A percentile compares a stretch with the other conserved stretches of the same genome.
phyloP scores from a whole-genome alignment of 1,284 basidiomycete genomes.

The Cutaneotrichosporon cyanovorans region DNA sequence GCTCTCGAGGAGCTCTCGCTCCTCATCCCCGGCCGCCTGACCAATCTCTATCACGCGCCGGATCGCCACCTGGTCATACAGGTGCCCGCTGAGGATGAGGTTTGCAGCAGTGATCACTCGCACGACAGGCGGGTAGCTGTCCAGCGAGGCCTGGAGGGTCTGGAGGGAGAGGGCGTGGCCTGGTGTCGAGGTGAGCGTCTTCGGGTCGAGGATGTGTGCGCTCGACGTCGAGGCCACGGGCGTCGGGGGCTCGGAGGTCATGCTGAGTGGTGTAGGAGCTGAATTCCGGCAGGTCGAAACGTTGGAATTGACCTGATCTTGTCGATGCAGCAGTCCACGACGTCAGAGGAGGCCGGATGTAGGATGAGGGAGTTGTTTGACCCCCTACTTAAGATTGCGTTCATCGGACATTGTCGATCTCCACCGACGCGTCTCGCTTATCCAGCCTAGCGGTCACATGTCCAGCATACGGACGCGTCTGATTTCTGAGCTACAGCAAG shows the following conservation, averaged over 20 bases:
- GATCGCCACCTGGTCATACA: slow-evolving; percentile 19
- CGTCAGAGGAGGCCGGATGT: too few relatives aligned
- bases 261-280: background rate
- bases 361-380: background rate
- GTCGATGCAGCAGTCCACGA: background rate
- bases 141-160: slow-evolving; percentile 4
- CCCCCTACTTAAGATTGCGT: background rate
- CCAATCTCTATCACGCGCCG: slow-evolving; percentile 28
- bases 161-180: slow-evolving; percentile 1
- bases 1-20: slow-evolving; percentile 11
- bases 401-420: too few relatives aligned
- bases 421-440: too few relatives aligned
- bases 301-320: background rate
- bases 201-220: slow-evolving; percentile 3
- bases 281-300: too few relatives aligned
- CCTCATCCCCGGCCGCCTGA: slow-evolving; percentile 15
- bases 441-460: too few relatives aligned
- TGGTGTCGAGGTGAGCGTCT: slow-evolving; percentile 6
- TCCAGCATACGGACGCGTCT: too few relatives aligned
- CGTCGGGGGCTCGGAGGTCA: slow-evolving; percentile 1
- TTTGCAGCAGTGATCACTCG: slow-evolving; percentile 15
- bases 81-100: slow-evolving; percentile 12
- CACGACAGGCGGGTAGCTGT: background rate
- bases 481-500: too few relatives aligned
- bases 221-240: slow-evolving; percentile 9